Base-by-base conservation (phyloP, 805 yeast genomes). In the Nakazawaea wyomingensis region DNA sequence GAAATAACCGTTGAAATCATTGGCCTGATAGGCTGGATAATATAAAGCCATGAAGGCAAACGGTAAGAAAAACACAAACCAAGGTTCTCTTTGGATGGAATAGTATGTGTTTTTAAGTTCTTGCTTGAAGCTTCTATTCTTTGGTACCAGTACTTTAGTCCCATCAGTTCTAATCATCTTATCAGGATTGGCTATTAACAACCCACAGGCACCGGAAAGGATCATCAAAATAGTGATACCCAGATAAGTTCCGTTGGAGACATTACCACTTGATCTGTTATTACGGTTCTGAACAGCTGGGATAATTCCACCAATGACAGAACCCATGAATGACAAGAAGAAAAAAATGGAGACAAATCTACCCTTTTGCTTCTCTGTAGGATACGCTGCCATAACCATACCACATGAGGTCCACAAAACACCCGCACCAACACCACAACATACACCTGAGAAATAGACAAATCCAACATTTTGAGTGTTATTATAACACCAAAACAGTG, bases 401-500 rank as follows among this genome's bases (percentile, higher is more conserved):
- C 44, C 44, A 40, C 44, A 40, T 4, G 44, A 13, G 24, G 39
- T 34, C 44, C 44, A 40, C n/a, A 40, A 32, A 34, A 40, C 30
- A 24, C 44, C 44, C 10, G 44, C 44, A n/a, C 44, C 44, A 10
- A 40, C 27, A 13, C 44, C 44, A 20, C 44, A 40, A 34, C 34
- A 26, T 7, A 28, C 21, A 17, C 44, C 44, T n/a, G 39, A 17
- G 11, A 40, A 34, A 24, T 40, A 40, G 9, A 40, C 39, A 32
- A 21, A 40, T 5, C 39, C 39, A 8, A 14, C 26, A 17, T 40
- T 40, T n/a, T 34, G 34, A 10, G 44, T 40, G 13, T 33, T 20
- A n/a, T 40, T 40, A 21, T 34, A 40, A 34, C 44, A 40, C 44
- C 40, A 42, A 19, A 42, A 37, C 40, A 37, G 41, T 4, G 45